phyloP scores from a whole-genome alignment of 2,329 filamentous ascomycete genomes.

The Cephalotrichum gorgonifer region DNA sequence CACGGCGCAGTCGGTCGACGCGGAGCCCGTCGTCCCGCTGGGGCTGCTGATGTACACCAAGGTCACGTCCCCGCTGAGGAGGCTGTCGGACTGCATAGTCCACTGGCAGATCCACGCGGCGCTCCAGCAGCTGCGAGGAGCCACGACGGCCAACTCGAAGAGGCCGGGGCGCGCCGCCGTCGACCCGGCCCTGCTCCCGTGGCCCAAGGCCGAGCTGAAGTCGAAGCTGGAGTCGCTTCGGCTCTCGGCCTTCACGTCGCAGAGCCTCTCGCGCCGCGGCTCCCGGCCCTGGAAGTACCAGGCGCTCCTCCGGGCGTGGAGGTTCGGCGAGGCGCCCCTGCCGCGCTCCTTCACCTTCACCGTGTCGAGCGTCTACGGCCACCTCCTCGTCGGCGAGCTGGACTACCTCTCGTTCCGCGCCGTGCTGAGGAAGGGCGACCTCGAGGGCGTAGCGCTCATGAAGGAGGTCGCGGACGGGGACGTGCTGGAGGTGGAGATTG shows the following conservation, averaged over 20 bases:
- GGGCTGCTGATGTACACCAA: constrained; percentile 53
- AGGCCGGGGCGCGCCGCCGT: constrained; percentile 13
- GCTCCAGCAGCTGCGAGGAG: no score
- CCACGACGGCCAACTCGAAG: constrained; percentile 38
- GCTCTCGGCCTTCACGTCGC: constrained; percentile 41
- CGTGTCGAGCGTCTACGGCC: constrained; percentile 26
- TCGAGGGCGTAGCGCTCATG: constrained; percentile 26
- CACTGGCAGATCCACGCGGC: constrained; percentile 61
- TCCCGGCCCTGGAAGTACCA: constrained; percentile 45
- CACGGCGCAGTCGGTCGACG: constrained; percentile 38
- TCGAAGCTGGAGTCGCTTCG: constrained; percentile 38
- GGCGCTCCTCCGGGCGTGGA: constrained; percentile 50
- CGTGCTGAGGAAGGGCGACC: constrained; percentile 24
- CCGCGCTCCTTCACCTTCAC: constrained; percentile 39
- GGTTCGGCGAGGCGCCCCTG: constrained; percentile 35
- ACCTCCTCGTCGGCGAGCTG: constrained; percentile 29
- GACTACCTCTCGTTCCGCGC: constrained; percentile 40
- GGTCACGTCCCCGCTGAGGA: constrained; percentile 55
- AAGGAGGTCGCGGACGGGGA: constrained; percentile 38
- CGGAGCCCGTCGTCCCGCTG: constrained; percentile 45
- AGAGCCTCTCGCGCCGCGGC: constrained; percentile 31
- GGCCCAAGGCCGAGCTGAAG: constrained; percentile 27
- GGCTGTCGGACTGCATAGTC: constrained; percentile 50
- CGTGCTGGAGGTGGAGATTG: constrained; percentile 44
- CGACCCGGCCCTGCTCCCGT: constrained; percentile 29